Percentiles rank a stretch among this genome's conserved stretches.
Evolutionary conservation across 1,284 basidiomycete species (phyloP).

Genomic region (Cutaneotrichosporon daszewskae): DNA sequence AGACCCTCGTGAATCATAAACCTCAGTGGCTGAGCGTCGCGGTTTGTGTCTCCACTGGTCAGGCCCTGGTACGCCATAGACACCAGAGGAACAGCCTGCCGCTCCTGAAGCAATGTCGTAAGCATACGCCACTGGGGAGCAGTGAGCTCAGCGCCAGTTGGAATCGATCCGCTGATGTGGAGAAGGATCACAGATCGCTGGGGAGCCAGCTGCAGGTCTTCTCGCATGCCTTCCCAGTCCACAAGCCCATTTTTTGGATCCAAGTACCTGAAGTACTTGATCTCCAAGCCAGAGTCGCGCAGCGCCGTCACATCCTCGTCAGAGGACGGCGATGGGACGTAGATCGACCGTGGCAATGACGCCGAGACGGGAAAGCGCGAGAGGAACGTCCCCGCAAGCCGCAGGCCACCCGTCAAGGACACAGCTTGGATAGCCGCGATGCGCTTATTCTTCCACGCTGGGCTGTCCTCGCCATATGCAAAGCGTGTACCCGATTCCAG

Average conservation of each 20-base stretch:
- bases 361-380: constrained; percentile 55
- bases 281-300: constrained; percentile 39
- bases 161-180: constrained; percentile 92
- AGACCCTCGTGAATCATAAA: constrained; percentile 46
- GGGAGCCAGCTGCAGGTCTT: constrained; percentile 57
- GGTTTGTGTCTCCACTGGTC: constrained; percentile 38
- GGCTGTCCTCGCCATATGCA: constrained; percentile 54
- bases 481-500: constrained; percentile 35
- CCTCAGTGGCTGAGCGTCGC: constrained; percentile 43
- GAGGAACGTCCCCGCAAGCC: constrained; percentile 84
- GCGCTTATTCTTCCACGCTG: constrained; percentile 47
- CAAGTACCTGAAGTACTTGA: constrained; percentile 59
- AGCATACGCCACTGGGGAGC: constrained; percentile 80
- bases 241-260: constrained; percentile 83
- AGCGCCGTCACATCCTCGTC: constrained; percentile 39
- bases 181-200: constrained; percentile 73
- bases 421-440: constrained; percentile 69
- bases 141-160: constrained; percentile 92
- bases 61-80: constrained; percentile 45
- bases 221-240: constrained; percentile 70
- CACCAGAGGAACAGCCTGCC: constrained; percentile 41
- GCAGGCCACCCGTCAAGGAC: constrained; percentile 92
- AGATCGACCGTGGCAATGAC: constrained; percentile 21
- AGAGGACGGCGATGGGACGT: constrained; percentile 34
- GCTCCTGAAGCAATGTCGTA: constrained; percentile 37